These are phyloP conservation scores for Aureobasidium sp. DNA, from an alignment of 2,329 filamentous ascomycete genomes.

Conservation along the genomic window DNA sequence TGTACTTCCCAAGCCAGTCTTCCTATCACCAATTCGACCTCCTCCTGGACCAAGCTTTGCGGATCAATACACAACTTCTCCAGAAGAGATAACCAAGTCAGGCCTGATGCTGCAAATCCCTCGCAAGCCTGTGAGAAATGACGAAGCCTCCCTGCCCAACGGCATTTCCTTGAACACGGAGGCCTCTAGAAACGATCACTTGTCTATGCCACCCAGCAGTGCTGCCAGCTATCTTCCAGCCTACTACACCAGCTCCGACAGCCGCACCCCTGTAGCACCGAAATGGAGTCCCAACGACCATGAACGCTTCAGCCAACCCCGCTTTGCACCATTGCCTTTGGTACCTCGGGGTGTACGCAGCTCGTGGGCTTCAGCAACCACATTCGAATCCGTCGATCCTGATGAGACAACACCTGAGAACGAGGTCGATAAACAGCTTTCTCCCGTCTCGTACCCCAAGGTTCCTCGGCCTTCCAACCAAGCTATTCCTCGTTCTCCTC, in stretches of 20 bases:
- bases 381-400: slow-evolving; percentile 38
- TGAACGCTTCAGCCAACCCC: slow-evolving; percentile 8
- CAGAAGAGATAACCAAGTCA: slow-evolving; percentile 17
- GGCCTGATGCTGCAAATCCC: slow-evolving; percentile 22
- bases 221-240: slow-evolving; percentile 21
- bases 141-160: slow-evolving; percentile 15
- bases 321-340: not conserved
- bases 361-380: slow-evolving; percentile 28
- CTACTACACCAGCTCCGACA: slow-evolving; percentile 26
- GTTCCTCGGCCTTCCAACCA: slow-evolving; percentile 41
- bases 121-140: not conserved
- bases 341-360: not conserved
- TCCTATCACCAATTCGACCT: slow-evolving; percentile 4
- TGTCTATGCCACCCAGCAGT: slow-evolving; percentile 16
- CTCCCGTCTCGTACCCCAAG: slow-evolving; percentile 41
- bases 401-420: slow-evolving; percentile 40
- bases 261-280: slow-evolving; percentile 19
- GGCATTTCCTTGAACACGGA: not conserved
- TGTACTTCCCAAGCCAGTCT: slow-evolving; percentile 9
- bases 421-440: slow-evolving; percentile 35
- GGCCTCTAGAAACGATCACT: slow-evolving; percentile 4
- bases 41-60: slow-evolving; percentile 11
- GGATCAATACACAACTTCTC: slow-evolving; percentile 16
- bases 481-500: slow-evolving; percentile 32
- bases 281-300: slow-evolving; percentile 8